Conservation (phyloP, 495 filamentous ascomycete genomes). For the Chaetomium cochliodes region DNA sequence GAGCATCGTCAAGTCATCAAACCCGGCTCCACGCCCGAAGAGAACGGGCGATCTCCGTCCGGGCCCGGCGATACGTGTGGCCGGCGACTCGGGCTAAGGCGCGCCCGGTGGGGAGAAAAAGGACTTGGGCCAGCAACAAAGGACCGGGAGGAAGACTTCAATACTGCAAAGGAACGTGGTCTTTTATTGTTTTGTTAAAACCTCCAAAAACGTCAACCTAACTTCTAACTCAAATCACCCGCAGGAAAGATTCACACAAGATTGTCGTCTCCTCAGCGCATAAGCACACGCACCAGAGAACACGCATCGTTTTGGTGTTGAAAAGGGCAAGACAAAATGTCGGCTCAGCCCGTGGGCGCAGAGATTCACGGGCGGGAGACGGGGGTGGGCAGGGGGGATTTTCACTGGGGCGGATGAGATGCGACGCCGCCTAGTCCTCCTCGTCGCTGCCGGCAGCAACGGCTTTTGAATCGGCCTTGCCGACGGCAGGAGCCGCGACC, state of each 20-base stretch:
- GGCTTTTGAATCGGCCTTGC: conserved; percentile 19
- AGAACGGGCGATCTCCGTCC: not conserved
- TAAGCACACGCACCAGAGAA: not conserved
- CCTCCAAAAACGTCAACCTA: not conserved
- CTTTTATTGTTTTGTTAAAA: not conserved
- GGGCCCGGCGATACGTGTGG: conserved; percentile 19
- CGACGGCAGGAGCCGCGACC: conserved; percentile 22
- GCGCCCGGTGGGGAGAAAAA: not conserved
- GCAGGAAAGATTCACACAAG: not conserved
- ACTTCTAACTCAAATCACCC: conserved; percentile 3
- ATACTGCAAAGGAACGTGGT: too few species aligned
- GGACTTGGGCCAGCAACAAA: not conserved
- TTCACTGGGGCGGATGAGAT: not conserved
- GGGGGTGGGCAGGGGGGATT: not conserved
- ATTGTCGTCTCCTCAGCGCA: not conserved
- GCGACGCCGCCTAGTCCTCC: conserved; percentile 33
- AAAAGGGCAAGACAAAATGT: not conserved
- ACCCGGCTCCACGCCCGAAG: not conserved
- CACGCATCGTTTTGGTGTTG: conserved; percentile 1
- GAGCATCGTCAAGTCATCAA: not conserved
- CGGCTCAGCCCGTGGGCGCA: not conserved
- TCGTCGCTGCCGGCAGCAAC: conserved; percentile 36
- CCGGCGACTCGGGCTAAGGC: not conserved
- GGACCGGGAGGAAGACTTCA: not conserved
- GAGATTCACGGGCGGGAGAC: too few species aligned